phyloP scores from a whole-genome alignment of 208 protist genomes.

The Leishmania guyanensis region DNA sequence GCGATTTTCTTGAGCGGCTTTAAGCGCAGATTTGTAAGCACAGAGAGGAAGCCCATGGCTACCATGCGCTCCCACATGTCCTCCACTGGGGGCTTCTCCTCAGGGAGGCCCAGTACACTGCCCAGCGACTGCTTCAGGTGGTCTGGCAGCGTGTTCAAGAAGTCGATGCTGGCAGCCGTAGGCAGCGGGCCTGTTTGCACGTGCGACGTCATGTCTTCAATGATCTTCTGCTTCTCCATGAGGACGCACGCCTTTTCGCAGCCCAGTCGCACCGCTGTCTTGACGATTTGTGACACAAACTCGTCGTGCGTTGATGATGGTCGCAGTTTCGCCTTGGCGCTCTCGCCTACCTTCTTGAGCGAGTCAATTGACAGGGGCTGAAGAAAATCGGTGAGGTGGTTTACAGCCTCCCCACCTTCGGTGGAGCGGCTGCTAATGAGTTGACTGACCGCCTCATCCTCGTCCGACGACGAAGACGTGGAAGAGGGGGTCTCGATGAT shows the following conservation, averaged over 20 bases:
- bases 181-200: conserved; percentile 78
- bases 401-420: conserved; percentile 62
- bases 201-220: conserved; percentile 84
- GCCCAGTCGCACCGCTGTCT: conserved; percentile 80
- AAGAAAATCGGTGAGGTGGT: conserved; percentile 84
- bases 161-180: conserved; percentile 81
- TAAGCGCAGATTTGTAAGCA: conserved; percentile 88
- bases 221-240: conserved; percentile 91
- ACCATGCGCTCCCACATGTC: conserved; percentile 93
- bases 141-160: conserved; percentile 84
- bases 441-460: conserved; percentile 50
- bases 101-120: conserved; percentile 71
- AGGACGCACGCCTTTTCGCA: conserved; percentile 88
- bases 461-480: conserved; percentile 67
- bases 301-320: conserved; percentile 77
- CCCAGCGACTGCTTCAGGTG: conserved; percentile 73
- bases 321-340: conserved; percentile 87
- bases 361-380: conserved; percentile 87
- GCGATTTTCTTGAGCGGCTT: conserved; percentile 90
- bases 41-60: conserved; percentile 87
- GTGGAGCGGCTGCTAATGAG: conserved; percentile 43
- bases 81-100: conserved; percentile 76
- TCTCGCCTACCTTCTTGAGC: conserved; percentile 89
- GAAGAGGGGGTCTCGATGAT: conserved; percentile 61
- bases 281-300: conserved; percentile 85